Conservation (phyloP, 768 basidiomycete genomes). For the Pleurotus sapidus region DNA sequence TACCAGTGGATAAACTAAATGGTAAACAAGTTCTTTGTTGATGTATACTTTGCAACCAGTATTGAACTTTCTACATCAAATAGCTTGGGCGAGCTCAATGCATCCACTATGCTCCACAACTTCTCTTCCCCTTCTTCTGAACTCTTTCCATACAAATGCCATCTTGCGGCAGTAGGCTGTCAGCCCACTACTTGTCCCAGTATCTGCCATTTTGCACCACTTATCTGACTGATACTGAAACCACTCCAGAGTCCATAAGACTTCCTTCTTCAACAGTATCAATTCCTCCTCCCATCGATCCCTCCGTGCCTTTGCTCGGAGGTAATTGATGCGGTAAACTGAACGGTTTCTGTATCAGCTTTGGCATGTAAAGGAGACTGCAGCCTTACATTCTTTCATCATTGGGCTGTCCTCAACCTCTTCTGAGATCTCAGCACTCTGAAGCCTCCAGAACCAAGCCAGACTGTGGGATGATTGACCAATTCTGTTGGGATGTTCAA, state of each 20-base stretch:
- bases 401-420: neutral
- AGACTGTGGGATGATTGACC: slow-evolving; percentile 2
- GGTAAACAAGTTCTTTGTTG: too few species aligned
- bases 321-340: slow-evolving; percentile 13
- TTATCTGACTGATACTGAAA: neutral
- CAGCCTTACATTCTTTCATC: slow-evolving; percentile 10
- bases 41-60: too few species aligned
- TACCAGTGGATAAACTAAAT: too few species aligned
- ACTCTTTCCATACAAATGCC: neutral
- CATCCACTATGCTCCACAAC: too few species aligned
- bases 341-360: neutral
- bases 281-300: slow-evolving; percentile 17
- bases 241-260: slow-evolving; percentile 15
- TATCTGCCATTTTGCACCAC: neutral
- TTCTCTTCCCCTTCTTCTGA: neutral
- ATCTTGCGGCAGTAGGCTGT: neutral
- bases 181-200: neutral
- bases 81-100: too few species aligned
- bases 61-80: too few species aligned
- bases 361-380: neutral
- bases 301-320: slow-evolving; percentile 13
- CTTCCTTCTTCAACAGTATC: slow-evolving; percentile 13
- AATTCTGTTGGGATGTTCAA: slow-evolving; percentile 1
- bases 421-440: neutral
- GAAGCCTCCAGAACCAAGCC: slow-evolving; percentile 10